Base-by-base conservation (phyloP, 2,329 filamentous ascomycete genomes). In the Gnomoniopsis sp. region DNA sequence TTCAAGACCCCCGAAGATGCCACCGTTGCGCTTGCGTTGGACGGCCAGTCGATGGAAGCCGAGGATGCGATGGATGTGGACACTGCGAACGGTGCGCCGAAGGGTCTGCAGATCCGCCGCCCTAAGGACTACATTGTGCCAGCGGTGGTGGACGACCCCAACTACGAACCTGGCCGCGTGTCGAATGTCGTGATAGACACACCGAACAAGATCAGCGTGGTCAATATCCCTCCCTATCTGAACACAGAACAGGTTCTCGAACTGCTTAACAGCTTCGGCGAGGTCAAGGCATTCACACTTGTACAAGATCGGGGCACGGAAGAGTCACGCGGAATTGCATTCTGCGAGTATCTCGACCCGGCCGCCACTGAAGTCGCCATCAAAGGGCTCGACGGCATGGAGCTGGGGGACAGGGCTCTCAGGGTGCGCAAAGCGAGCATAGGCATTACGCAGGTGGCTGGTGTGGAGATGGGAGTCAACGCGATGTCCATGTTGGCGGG, bases 81-180 rank as follows among this genome's bases (percentile, higher is more conserved):
- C 33, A 71, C 76, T 12, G 77, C 77, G 3, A 77, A 79, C 64
- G 79, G 77, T 22, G 75, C 75, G 53, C 66, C 72, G 1, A 71
- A 76, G 49, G 88, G 89, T 7, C 79, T 98, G 43, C 81, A 86
- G 38, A 91, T 98, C 66, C 87, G 87, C 63, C 86, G 95, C 49
- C 96, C 96, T 46, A 97, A 96, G 76, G 95, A 99, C 73, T 99
- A 98, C 74, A 96, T 98, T 66, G 92, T 96, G 55, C 93, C 93
- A 11, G 87, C 89, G 15, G 80, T 89, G 36, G 84, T 84, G 1
- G 89, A 93, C 50, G 88, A 92, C 26, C 82, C 85, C 48, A 82
- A 88, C 44, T 88, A 88, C 67, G 86, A 93, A 68, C 87, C 88
- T 41, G 90, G 90, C 6, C 84, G 90, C 1, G 82, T 97, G 41